Percentiles rank a stretch among this genome's conserved stretches.
Conservation (phyloP, 441 rosid species). For the Brassica balearica region DNA sequence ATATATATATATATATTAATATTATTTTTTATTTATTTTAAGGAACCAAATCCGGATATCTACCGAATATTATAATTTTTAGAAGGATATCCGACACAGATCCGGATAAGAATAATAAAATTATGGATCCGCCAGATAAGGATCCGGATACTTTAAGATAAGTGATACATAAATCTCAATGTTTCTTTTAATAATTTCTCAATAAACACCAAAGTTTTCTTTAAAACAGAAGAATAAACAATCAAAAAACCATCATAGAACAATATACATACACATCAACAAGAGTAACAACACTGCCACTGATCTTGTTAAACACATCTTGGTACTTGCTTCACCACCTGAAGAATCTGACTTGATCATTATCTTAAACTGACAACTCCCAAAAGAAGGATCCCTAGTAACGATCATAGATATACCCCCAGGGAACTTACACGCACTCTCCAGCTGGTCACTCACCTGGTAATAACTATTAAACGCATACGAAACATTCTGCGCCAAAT, state of each 20-base stretch:
- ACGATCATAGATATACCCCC: constrained; percentile 49
- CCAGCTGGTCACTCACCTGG: constrained; percentile 64
- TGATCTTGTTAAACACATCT: constrained; percentile 17
- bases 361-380: constrained; percentile 59
- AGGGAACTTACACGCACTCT: constrained; percentile 63
- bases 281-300: constrained; percentile 28
- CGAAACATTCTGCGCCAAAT: constrained; percentile 57
- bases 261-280: constrained; percentile 31
- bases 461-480: constrained; percentile 74
- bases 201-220: no score
- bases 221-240: constrained; percentile 13
- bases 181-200: no score
- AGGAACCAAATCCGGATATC: no score
- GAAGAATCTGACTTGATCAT: constrained; percentile 51
- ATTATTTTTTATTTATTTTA: no score
- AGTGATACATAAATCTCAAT: no score
- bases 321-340: constrained; percentile 24
- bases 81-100: no score
- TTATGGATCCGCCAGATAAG: no score
- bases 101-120: no score
- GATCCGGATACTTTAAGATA: no score
- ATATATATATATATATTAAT: no score
- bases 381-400: constrained; percentile 54
- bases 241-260: constrained; percentile 32
- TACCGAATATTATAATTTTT: no score